phyloP scores from a whole-genome alignment of 768 basidiomycete genomes.

The Tremella fuciformis region DNA sequence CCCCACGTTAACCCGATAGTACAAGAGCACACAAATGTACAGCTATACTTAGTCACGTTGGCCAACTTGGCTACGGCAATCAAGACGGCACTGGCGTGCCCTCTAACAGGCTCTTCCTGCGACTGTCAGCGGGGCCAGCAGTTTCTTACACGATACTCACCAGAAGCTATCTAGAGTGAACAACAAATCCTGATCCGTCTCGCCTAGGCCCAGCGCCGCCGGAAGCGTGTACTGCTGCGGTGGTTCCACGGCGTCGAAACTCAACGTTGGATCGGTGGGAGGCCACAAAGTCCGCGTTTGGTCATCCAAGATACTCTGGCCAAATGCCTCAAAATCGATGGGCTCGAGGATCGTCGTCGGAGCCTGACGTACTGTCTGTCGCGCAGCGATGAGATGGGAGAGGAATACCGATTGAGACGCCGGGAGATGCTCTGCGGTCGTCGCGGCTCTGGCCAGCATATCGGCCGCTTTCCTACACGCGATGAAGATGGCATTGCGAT shows the following conservation, averaged over 20 bases:
- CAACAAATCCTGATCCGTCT: conserved; percentile 8
- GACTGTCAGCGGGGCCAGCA: background rate
- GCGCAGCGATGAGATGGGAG: conserved; percentile 18
- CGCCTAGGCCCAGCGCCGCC: background rate
- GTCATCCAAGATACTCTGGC: conserved; percentile 9
- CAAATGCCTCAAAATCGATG: conserved; percentile 22
- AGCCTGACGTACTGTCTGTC: conserved; percentile 3
- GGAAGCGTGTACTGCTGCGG: background rate
- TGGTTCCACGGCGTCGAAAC: background rate
- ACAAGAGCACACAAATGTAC: no score
- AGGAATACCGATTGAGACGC: conserved; percentile 28
- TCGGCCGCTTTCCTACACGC: conserved; percentile 22
- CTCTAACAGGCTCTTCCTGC: conserved; percentile 11
- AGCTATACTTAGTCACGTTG: no score
- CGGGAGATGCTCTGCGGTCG: conserved; percentile 23
- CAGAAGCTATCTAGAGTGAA: conserved; percentile 17
- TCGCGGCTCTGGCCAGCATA: conserved; percentile 31
- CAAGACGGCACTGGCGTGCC: background rate
- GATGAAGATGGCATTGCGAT: conserved; percentile 11
- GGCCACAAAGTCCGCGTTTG: conserved; percentile 20
- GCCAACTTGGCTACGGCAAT: no score
- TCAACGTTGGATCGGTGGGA: conserved; percentile 9
- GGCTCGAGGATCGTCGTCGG: background rate
- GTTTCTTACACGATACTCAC: background rate
- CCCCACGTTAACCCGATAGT: no score